These are phyloP conservation scores for Ensete glaucum DNA, from an alignment of 176 grass and related monocot species.

Conservation along the genomic window DNA sequence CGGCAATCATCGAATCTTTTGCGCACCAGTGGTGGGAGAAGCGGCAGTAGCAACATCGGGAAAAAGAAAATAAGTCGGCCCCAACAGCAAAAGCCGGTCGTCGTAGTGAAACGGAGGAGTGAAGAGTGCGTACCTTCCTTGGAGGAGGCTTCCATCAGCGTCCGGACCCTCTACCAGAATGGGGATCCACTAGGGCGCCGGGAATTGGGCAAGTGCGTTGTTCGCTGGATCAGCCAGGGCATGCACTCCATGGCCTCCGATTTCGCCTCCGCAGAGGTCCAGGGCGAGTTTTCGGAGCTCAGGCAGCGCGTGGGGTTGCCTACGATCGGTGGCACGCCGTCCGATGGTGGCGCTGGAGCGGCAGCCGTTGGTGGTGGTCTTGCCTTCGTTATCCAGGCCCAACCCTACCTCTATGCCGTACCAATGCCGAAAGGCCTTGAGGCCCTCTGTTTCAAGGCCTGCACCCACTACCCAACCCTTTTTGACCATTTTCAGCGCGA, in stretches of 20 bases:
- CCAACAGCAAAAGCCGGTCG: conserved; percentile 9
- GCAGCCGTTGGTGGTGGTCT: conserved; percentile 30
- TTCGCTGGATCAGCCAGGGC: conserved; percentile 66
- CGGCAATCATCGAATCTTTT: not conserved
- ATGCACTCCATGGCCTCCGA: conserved; percentile 86
- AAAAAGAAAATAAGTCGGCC: not conserved
- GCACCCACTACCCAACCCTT: conserved; percentile 82
- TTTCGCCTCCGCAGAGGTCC: conserved; percentile 48
- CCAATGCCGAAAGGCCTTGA: conserved; percentile 90
- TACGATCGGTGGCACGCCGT: not conserved
- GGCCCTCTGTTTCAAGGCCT: conserved; percentile 87
- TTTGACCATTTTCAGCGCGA: conserved; percentile 92
- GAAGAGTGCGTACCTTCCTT: conserved; percentile 50
- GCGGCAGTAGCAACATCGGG: not conserved
- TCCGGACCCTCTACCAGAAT: conserved; percentile 58
- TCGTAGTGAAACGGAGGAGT: not conserved
- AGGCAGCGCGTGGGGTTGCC: conserved; percentile 28
- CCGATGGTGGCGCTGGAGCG: not conserved
- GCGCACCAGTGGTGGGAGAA: not conserved
- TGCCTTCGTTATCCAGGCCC: conserved; percentile 75
- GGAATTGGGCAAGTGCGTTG: conserved; percentile 71
- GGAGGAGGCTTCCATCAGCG: conserved; percentile 63
- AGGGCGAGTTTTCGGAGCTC: conserved; percentile 56
- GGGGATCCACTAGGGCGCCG: conserved; percentile 63
- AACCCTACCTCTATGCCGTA: conserved; percentile 53